Conservation (phyloP, 1,284 basidiomycete species). For the Microbotryum lychnidis-dioicae region DNA sequence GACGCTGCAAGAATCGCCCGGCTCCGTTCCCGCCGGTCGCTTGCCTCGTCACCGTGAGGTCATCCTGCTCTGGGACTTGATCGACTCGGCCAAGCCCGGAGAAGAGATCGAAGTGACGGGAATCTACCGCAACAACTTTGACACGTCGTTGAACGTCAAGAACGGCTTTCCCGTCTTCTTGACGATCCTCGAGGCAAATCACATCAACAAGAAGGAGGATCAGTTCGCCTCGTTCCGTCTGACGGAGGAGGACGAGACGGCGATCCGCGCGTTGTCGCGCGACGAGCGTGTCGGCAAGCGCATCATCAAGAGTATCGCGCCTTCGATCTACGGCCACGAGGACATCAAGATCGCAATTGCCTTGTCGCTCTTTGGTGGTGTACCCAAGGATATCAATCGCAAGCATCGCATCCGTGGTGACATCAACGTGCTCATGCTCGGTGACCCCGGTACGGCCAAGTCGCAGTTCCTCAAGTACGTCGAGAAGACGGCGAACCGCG, state of each 20-base stretch:
- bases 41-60: constrained; percentile 94
- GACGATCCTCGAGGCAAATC: constrained; percentile 94
- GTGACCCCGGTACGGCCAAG: constrained; percentile 97
- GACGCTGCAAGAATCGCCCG: constrained; percentile 98
- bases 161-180: constrained; percentile 99
- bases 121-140: constrained; percentile 97
- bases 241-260: constrained; percentile 91
- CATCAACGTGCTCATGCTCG: constrained; percentile 90
- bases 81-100: constrained; percentile 94
- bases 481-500: constrained; percentile 94
- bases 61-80: constrained; percentile 92
- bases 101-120: constrained; percentile 98
- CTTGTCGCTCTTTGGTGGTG: constrained; percentile 86
- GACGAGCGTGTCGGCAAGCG: constrained; percentile 94
- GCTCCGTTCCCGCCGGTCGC: constrained; percentile 92
- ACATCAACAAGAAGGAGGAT: constrained; percentile 91
- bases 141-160: constrained; percentile 94
- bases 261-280: constrained; percentile 73
- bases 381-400: constrained; percentile 89
- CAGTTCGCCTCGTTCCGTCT: constrained; percentile 90
- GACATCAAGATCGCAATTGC: constrained; percentile 98
- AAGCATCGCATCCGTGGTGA: constrained; percentile 96
- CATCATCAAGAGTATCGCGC: constrained; percentile 96
- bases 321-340: constrained; percentile 97
- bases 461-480: constrained; percentile 99